Base-by-base conservation (phyloP, 352 stramenopile species). In the Phytophthora crassamura region DNA sequence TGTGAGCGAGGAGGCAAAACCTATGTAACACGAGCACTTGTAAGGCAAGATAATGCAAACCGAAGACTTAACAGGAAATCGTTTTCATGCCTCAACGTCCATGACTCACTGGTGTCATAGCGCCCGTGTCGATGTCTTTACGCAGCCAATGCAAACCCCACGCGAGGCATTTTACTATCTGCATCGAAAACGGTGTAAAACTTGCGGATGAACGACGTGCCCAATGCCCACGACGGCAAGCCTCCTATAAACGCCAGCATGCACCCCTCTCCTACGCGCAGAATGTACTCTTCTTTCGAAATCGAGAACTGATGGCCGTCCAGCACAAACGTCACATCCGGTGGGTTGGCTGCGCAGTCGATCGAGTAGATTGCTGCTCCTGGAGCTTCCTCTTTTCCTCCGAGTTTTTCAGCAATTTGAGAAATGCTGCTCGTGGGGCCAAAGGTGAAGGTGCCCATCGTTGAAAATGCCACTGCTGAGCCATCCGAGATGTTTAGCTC, bases 181-280 rank as follows among this genome's bases (percentile, higher is more conserved):
- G 33, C 41, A 20, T 42, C 32, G 20, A 43, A 54, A n/a, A 54
- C 47, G 11, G 30, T 28, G 9, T 35, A 54, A 33, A 30, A 54
- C 32, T 54, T 33, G 47, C 32, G 40, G 10, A 54, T 16, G 5
- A 54, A n/a, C 16, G 47, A 16, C 10, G 33, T 54, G 14, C 16
- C 33, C n/a, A 54, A 14, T 22, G 32, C 18, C 47, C 32, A 54
- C 46, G 46, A 33, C 9, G 16, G n/a, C 5, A 54, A 33, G 18
- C 32, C 47, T 57, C 85, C 93, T 69, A 98, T 96, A 67, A 99
- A 94, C 7, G 89, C 94, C 64, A 97, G 97, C 6, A 98, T 71
- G 74, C 94, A 99, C 40, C 82, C 83, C 15, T 66, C 61, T 20
- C 80, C 80, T 58, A 78, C 77, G 62, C 96, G 22, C 22, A 25